Evolutionary conservation across 2,329 filamentous ascomycete genomes (phyloP).

Genomic region (Tolypocladium endophyticum): DNA sequence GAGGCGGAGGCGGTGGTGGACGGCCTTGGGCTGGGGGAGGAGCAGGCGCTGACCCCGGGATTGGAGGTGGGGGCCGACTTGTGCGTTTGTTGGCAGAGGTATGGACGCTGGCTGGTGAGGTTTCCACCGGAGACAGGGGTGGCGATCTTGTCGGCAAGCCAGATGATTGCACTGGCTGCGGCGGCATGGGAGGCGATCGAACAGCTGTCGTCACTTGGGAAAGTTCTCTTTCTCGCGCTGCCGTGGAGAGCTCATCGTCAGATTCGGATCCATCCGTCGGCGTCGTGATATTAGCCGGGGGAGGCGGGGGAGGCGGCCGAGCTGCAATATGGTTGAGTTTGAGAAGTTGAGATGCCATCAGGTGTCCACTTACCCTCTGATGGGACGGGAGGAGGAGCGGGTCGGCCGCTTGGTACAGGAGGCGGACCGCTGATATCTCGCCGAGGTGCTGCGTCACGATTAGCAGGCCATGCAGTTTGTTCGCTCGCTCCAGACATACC

Average conservation of each 20-base stretch:
- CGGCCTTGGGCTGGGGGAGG: conserved; percentile 41
- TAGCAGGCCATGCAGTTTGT: conserved; percentile 9
- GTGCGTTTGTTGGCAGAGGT: conserved; percentile 37
- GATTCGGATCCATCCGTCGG: conserved; percentile 74
- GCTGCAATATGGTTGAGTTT: conserved; percentile 34
- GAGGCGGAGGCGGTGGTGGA: conserved; percentile 58
- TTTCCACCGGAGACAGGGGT: conserved; percentile 24
- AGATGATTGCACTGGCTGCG: conserved; percentile 17
- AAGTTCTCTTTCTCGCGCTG: conserved; percentile 29
- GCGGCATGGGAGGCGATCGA: conserved; percentile 32
- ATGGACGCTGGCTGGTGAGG: conserved; percentile 34
- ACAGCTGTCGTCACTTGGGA: conserved; percentile 23
- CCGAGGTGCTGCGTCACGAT: conserved; percentile 18
- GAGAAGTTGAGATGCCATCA: neutral
- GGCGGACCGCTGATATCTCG: conserved; percentile 26
- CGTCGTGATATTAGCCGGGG: conserved; percentile 43
- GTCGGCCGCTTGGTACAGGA: conserved; percentile 39
- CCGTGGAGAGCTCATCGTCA: conserved; percentile 70
- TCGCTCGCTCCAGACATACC: conserved; percentile 7
- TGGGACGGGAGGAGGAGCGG: conserved; percentile 47
- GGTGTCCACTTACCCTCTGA: conserved; percentile 43
- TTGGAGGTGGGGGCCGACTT: conserved; percentile 48
- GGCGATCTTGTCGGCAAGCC: conserved; percentile 19
- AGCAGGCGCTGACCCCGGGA: conserved; percentile 43
- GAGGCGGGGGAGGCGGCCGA: conserved; percentile 47